Evolutionary conservation across 2,329 filamentous ascomycete genomes (phyloP).

Genomic region (Alternaria dauci): DNA sequence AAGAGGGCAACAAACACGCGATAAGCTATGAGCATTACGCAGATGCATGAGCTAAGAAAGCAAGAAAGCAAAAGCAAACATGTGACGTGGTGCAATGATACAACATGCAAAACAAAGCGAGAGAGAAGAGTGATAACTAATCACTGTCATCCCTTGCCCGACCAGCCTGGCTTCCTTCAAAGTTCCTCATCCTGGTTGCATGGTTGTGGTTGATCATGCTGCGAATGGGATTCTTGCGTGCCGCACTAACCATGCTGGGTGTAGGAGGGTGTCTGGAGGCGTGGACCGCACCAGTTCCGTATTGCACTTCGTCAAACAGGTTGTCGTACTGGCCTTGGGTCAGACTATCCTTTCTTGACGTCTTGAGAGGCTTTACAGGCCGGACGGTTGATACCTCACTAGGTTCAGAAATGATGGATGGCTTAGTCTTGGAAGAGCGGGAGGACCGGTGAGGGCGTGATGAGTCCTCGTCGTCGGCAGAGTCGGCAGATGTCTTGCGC

Average conservation of each 20-base stretch:
- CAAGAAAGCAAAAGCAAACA: constrained; percentile 1
- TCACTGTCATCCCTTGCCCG: not conserved
- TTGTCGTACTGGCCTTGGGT: constrained; percentile 40
- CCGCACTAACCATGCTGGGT: constrained; percentile 48
- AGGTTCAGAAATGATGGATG: constrained; percentile 40
- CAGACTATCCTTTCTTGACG: constrained; percentile 44
- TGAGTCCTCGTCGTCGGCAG: constrained; percentile 28
- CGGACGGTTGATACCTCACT: constrained; percentile 49
- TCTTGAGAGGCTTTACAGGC: constrained; percentile 33
- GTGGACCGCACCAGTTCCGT: constrained; percentile 44
- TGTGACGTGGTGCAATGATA: constrained; percentile 1
- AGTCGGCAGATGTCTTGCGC: constrained; percentile 35
- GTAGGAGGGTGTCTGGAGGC: constrained; percentile 45
- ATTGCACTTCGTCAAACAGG: constrained; percentile 39
- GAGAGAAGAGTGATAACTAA: not conserved
- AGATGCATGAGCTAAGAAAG: not conserved
- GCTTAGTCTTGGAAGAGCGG: constrained; percentile 21
- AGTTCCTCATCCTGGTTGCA: constrained; percentile 44
- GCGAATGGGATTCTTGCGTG: constrained; percentile 45
- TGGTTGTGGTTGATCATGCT: constrained; percentile 47
- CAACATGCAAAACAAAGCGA: not conserved
- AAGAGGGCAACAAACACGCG: not conserved
- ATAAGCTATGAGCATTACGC: not conserved
- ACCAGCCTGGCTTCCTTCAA: constrained; percentile 27
- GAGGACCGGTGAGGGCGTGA: constrained; percentile 28